Conservation (phyloP, 805 yeast species). For the Isabelozyma pseudorhagii region DNA sequence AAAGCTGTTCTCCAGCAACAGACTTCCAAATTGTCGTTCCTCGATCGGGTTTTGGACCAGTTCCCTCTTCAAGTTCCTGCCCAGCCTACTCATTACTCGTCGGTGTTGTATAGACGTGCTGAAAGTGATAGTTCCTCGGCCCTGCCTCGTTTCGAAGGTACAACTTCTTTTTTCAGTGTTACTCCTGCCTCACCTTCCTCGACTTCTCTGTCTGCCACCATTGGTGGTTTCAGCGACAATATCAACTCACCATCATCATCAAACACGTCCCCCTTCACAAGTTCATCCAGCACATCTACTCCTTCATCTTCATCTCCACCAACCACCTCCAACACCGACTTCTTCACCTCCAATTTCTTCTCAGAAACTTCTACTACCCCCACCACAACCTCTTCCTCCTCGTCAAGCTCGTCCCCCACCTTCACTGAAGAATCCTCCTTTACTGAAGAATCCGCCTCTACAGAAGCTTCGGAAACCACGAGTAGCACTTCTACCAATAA, state of each 20-base stretch:
- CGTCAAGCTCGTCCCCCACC: not conserved
- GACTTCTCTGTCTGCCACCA: too few relatives aligned
- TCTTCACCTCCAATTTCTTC: not conserved
- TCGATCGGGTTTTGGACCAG: not conserved
- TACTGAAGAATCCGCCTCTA: not conserved
- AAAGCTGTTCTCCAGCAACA: not conserved
- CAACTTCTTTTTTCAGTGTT: not conserved
- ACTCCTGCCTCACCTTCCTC: not conserved
- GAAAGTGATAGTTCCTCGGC: not conserved
- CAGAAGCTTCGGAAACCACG: not conserved
- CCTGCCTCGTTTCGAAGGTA: not conserved
- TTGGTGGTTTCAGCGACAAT: too few relatives aligned
- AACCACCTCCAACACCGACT: not conserved
- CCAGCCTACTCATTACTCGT: not conserved
- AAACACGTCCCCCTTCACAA: not conserved
- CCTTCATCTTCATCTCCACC: not conserved
- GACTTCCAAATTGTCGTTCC: not conserved
- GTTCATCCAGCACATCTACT: not conserved
- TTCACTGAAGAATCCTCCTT: not conserved
- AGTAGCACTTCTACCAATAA: not conserved
- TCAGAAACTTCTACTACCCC: not conserved
- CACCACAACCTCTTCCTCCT: not conserved
- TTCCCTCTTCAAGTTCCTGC: not conserved
- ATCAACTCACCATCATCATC: not conserved
- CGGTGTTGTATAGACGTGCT: not conserved